Percentiles rank a stretch among this genome's conserved stretches.
phyloP scores from a whole-genome alignment of 371 early-diverging fungal species.

The Capillidium heterosporum region DNA sequence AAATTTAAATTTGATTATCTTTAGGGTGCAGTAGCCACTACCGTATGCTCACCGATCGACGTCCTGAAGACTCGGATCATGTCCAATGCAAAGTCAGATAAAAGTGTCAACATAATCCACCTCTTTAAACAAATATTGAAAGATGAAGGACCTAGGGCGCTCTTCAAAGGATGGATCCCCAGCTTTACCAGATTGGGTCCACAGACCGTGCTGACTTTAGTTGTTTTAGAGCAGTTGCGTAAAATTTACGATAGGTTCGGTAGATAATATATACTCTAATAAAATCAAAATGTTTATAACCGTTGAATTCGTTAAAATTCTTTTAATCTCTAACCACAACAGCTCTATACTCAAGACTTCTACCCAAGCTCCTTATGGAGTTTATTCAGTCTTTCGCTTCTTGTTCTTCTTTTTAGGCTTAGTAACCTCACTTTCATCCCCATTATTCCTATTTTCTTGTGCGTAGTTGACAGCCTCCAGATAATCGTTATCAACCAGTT shows the following conservation, averaged over 20 bases:
- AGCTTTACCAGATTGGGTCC: slow-evolving; percentile 64
- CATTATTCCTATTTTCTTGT: too few relatives aligned
- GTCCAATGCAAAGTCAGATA: slow-evolving; percentile 11
- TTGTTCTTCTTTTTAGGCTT: too few relatives aligned
- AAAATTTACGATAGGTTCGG: slow-evolving; percentile 11
- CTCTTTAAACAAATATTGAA: background rate
- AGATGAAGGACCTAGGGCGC: slow-evolving; percentile 48
- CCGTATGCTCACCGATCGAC: slow-evolving; percentile 67
- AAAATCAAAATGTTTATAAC: too few relatives aligned
- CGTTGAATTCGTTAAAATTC: too few relatives aligned
- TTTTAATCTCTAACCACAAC: too few relatives aligned
- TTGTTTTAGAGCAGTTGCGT: slow-evolving; percentile 55
- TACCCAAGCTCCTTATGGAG: too few relatives aligned
- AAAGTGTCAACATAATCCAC: background rate
- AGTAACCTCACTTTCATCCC: too few relatives aligned
- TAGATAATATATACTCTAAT: too few relatives aligned
- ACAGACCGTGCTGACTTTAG: slow-evolving; percentile 71
- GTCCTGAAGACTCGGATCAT: slow-evolving; percentile 83
- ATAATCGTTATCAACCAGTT: too few relatives aligned
- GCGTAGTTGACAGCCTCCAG: too few relatives aligned
- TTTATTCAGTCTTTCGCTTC: too few relatives aligned
- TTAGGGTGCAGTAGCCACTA: slow-evolving; percentile 71
- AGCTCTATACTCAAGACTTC: too few relatives aligned
- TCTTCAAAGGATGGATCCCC: slow-evolving; percentile 82
- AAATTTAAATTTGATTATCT: slow-evolving; percentile 6